These are phyloP conservation scores for Picochlorum sp. DNA, from an alignment of 139 green algal genomes.

Conservation along the genomic window DNA sequence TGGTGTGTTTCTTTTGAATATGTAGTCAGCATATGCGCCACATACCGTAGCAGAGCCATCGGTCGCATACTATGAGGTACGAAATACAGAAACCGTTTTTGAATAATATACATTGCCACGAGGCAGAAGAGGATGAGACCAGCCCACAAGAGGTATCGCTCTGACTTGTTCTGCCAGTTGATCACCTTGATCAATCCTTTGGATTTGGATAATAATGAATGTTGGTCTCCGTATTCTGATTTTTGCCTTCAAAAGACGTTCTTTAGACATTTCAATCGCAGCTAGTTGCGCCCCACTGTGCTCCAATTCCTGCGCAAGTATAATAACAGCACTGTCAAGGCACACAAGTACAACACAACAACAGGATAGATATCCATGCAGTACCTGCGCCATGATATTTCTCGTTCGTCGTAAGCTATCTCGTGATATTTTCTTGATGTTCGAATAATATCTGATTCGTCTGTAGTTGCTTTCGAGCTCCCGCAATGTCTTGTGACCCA, in stretches of 20 bases:
- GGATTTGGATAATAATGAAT: slow-evolving; percentile 12
- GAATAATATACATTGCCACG: slow-evolving; percentile 39
- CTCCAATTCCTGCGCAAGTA: slow-evolving; percentile 48
- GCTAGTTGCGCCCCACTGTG: slow-evolving; percentile 57
- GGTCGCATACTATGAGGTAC: slow-evolving; percentile 29
- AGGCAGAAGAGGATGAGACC: slow-evolving; percentile 54
- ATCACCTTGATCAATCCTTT: slow-evolving; percentile 40
- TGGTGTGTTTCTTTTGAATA: neutral
- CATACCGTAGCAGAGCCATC: slow-evolving; percentile 5
- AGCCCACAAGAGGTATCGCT: slow-evolving; percentile 46
- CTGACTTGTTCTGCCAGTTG: slow-evolving; percentile 26
- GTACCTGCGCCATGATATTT: slow-evolving; percentile 32
- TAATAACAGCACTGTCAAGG: neutral
- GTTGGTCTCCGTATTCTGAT: slow-evolving; percentile 51
- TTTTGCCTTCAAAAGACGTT: slow-evolving; percentile 32
- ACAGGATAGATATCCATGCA: no score
- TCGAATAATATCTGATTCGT: slow-evolving; percentile 34
- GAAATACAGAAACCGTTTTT: slow-evolving; percentile 56
- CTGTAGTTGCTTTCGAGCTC: slow-evolving; percentile 30
- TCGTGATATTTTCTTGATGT: slow-evolving; percentile 46
- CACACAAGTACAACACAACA: no score
- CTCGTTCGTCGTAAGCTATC: slow-evolving; percentile 52
- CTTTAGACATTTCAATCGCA: slow-evolving; percentile 48
- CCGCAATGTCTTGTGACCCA: slow-evolving; percentile 4
- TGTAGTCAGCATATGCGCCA: neutral